phyloP scores from a whole-genome alignment of 352 stramenopile species.

The Pythium chondricola region DNA sequence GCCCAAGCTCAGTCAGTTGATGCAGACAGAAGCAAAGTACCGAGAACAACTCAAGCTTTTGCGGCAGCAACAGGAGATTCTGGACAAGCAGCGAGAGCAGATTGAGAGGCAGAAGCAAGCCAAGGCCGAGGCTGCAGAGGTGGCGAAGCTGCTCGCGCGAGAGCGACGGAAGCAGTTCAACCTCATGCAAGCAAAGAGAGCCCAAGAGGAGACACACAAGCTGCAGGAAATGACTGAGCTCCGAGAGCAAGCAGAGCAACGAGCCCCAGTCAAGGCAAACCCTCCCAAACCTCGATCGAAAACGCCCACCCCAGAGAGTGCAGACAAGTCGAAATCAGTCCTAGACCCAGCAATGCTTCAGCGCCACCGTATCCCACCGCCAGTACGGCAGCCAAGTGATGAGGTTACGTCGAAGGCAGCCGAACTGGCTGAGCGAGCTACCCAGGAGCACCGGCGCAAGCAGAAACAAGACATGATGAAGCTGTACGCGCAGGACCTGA shows the following conservation, averaged over 20 bases:
- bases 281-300: no score
- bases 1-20: conserved; percentile 40
- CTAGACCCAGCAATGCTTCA: background rate
- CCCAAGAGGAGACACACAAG: conserved; percentile 27
- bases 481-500: conserved; percentile 63
- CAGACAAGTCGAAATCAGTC: background rate
- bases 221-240: conserved; percentile 2
- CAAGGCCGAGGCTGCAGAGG: conserved; percentile 24
- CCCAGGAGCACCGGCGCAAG: conserved; percentile 26
- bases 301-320: no score
- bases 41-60: conserved; percentile 46
- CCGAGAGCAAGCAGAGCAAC: background rate
- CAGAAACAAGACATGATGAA: conserved; percentile 25
- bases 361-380: background rate
- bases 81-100: conserved; percentile 38
- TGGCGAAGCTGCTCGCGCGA: conserved; percentile 25
- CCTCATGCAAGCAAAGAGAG: conserved; percentile 4
- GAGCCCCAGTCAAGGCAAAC: background rate
- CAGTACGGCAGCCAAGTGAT: background rate
- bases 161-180: conserved; percentile 20
- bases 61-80: conserved; percentile 32
- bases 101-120: conserved; percentile 29
- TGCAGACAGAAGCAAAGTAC: conserved; percentile 51
- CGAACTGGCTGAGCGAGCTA: conserved; percentile 6
- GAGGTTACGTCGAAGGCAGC: conserved; percentile 3